phyloP scores from a whole-genome alignment of 768 basidiomycete genomes.

The Pisolithus sp. region DNA sequence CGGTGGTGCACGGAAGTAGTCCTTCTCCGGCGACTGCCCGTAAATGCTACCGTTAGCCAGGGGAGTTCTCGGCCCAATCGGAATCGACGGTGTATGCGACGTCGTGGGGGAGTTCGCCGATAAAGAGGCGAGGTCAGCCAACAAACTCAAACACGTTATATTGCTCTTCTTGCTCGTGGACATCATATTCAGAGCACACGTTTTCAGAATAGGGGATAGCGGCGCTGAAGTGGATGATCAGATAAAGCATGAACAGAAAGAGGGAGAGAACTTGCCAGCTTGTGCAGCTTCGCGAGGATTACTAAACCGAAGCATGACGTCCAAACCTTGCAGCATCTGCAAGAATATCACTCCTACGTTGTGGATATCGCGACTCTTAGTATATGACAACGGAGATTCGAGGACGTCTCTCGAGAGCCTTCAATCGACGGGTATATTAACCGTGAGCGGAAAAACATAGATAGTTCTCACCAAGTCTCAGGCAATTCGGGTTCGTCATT shows the following conservation, averaged over 20 bases:
- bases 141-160: conserved; percentile 49
- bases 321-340: conserved; percentile 80
- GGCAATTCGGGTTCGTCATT: conserved; percentile 19
- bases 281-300: conserved; percentile 54
- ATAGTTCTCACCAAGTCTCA: conserved; percentile 21
- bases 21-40: conserved; percentile 57
- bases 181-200: conserved; percentile 55
- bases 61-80: conserved; percentile 39
- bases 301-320: conserved; percentile 50
- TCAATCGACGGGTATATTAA: not conserved
- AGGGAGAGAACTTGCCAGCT: conserved; percentile 34
- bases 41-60: conserved; percentile 31
- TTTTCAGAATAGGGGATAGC: conserved; percentile 46
- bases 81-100: conserved; percentile 13
- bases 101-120: conserved; percentile 23
- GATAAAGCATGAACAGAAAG: not conserved
- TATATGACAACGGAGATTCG: conserved; percentile 70
- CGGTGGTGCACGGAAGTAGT: conserved; percentile 44
- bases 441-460: not conserved
- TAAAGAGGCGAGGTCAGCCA: conserved; percentile 50
- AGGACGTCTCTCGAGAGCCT: conserved; percentile 78
- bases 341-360: conserved; percentile 70
- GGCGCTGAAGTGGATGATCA: conserved; percentile 32
- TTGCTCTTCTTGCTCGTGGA: conserved; percentile 48
- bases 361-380: conserved; percentile 76